Base-by-base conservation (phyloP, 768 basidiomycete species). In the Auricularia auricula-judae region DNA sequence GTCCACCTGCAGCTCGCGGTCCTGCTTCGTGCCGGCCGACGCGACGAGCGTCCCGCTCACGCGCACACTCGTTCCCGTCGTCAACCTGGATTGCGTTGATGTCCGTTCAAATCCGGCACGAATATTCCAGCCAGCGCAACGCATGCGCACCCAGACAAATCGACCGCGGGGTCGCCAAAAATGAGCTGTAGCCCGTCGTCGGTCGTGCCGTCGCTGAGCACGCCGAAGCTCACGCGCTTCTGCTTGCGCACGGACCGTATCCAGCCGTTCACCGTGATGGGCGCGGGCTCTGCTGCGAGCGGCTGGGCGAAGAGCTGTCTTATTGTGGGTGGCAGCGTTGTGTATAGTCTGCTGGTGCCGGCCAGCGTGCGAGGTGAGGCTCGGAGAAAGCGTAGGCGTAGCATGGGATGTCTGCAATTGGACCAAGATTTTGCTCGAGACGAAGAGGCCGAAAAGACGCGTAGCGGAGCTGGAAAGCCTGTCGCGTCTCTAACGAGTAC, bases 141-240 rank as follows among this genome's bases (percentile, higher is more conserved):
- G 29, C 29, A n/a, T 42, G 39, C 39, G 39, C 39, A 42, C 39
- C 39, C 39, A 42, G 8, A 8, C 7, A 51, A 18, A 18, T 51
- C 74, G 61, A 72, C 67, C 3, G 66, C 68, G 29, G 71, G 79
- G 61, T 83, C 77, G 29, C 78, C 72, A 67, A 94, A 80, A 10
- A 97, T 93, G 1, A 87, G 88, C 72, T 97, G 94, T 35, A 96
- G 70, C 3, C 85, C 84, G n/a, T 78, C 74, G 7, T 81, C 66
- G 2, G 83, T 84, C 63, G 88, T 91, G 3, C 94, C 94, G 74
- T 97, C 94, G 53, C 82, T 85, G 64, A 96, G 75, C 58, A 87
- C 84, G 29, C 86, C 87, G 71, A 97, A 98, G 2, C 91, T 81
- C n/a, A 93, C 80, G 62, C 86, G 86, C 78, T 96, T 96, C 76